phyloP scores from a whole-genome alignment of 495 filamentous ascomycete species.

The Achaetomiella virescens region DNA sequence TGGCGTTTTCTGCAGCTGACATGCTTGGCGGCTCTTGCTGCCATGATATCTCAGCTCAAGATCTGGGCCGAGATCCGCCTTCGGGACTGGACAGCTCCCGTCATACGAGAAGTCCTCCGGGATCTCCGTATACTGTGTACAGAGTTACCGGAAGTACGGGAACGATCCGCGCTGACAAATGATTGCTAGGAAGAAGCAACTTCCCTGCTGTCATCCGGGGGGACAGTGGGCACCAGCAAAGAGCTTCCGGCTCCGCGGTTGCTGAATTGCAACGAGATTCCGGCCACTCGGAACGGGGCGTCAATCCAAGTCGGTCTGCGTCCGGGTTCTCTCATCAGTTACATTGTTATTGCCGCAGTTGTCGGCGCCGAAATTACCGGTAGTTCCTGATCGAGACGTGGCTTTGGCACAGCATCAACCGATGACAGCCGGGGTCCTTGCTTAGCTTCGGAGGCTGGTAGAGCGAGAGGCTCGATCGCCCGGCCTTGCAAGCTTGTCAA shows the following conservation, averaged over 20 bases:
- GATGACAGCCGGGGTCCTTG: not conserved
- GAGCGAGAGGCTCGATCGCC: too few species aligned
- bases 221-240: not conserved
- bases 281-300: constrained; percentile 2
- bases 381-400: not conserved
- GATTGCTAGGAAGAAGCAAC: not conserved
- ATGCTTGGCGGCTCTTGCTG: too few species aligned
- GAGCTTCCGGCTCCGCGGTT: constrained; percentile 3
- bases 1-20: too few species aligned
- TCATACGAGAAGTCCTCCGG: too few species aligned
- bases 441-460: not conserved
- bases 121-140: too few species aligned
- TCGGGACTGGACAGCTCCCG: too few species aligned
- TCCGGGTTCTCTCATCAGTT: not conserved
- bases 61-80: too few species aligned
- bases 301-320: not conserved
- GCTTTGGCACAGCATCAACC: not conserved
- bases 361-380: not conserved
- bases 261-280: not conserved
- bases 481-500: too few species aligned
- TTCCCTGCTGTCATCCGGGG: not conserved
- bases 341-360: constrained; percentile 1
- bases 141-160: not conserved
- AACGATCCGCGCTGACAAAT: not conserved
- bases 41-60: too few species aligned